Percentiles rank a stretch among this genome's conserved stretches.
phyloP scores from a whole-genome alignment of 2,329 filamentous ascomycete genomes.

The Colletotrichum costaricense region DNA sequence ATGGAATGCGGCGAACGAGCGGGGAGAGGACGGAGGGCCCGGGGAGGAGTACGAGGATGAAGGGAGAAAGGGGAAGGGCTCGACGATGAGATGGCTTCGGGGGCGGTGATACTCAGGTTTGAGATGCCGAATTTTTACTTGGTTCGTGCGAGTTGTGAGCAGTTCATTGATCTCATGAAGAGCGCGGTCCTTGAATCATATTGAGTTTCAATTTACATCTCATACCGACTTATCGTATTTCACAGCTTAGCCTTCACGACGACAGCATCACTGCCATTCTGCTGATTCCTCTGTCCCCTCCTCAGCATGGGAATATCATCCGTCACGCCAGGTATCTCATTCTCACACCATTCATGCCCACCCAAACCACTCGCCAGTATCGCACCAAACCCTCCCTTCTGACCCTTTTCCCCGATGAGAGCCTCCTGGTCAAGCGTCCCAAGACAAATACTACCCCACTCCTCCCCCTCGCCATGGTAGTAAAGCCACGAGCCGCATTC shows the following conservation, averaged over 20 bases:
- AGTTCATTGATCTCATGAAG: no score
- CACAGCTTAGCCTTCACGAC: not conserved
- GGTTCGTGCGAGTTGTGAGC: not conserved
- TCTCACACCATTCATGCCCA: constrained; percentile 54
- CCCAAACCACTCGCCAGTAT: constrained; percentile 50
- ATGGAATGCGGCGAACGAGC: constrained; percentile 55
- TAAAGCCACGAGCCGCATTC: constrained; percentile 62
- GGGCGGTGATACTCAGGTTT: not conserved
- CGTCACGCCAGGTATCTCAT: constrained; percentile 61
- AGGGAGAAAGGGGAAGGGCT: not conserved
- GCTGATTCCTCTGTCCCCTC: not conserved
- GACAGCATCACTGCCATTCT: not conserved
- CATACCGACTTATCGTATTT: not conserved
- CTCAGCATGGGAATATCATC: constrained; percentile 47
- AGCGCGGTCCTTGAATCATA: no score
- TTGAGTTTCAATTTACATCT: not conserved
- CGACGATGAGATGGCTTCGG: not conserved
- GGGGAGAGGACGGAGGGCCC: constrained; percentile 53
- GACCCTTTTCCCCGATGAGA: constrained; percentile 40
- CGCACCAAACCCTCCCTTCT: constrained; percentile 46
- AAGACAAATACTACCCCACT: constrained; percentile 49
- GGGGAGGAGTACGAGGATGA: constrained; percentile 36
- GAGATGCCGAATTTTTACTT: not conserved
- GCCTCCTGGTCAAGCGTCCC: constrained; percentile 59
- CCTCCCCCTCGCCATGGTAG: constrained; percentile 50